Base-by-base conservation (phyloP, 1,139 yeast genomes). In the Zygoascus hellenicus region DNA sequence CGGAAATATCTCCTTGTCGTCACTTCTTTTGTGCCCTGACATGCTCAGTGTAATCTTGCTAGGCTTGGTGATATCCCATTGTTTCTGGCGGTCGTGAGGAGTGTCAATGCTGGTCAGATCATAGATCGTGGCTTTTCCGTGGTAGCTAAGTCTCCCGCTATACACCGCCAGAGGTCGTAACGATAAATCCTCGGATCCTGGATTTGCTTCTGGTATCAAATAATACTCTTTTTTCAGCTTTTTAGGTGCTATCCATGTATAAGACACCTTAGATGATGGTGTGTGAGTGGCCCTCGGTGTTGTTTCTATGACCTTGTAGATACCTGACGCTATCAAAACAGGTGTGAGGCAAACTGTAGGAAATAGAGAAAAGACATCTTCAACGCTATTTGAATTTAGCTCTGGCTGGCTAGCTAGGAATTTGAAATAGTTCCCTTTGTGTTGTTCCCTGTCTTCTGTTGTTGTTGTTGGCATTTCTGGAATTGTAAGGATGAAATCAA, bases 331-430 rank as follows among this genome's bases (percentile, higher is more conserved):
- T 11, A 55, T 36, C 35, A 41, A 38, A 15, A 62, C 35, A 1
- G 64, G 62, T 1, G 55, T 53, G 19, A 56, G 48, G 2, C 57
- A 42, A 14, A 41, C 45, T 7, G 19, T 42, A 26, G 51, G 39
- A 10, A 13, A 19, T 26, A 44, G 16, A 30, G 26, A 30, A 13
- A 43, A 43, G 10, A 5, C 4, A 22, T 22, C 26, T 22, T 22
- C 26, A 22, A 7, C 4, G 26, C 4, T 22, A 5, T 22, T 4
- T 22, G 26, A 22, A 7, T 22, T 22, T 5, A 22, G 26, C 26
- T 22, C 26, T 7, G 26, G 7, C 7, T 22, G 4, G 26, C 26
- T 22, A 22, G 26, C 26, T 22, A 22, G 7, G 26, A 22, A 22
- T 7, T 22, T 22, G 26, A 22, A 22, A 22, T 5, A 22, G 26